Percentiles rank a stretch among this genome's conserved stretches.
These are phyloP conservation scores for Gaultheria prostrata DNA, from an alignment of 148 eudicot species.

Conservation along the genomic window DNA sequence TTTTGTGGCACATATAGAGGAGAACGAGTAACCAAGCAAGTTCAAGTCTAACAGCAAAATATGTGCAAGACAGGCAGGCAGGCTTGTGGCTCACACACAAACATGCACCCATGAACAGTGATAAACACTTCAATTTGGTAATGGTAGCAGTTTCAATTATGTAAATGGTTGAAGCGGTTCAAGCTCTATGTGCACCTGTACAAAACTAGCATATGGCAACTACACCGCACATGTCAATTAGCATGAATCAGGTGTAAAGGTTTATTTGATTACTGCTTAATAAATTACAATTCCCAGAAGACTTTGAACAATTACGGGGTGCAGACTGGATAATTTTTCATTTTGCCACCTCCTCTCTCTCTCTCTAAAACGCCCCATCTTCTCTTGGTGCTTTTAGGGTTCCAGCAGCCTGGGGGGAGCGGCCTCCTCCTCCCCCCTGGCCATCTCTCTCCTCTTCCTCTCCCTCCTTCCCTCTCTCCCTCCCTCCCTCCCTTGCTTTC, in stretches of 20 bases:
- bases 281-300: too few species aligned
- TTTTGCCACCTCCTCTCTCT: too few species aligned
- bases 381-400: too few species aligned
- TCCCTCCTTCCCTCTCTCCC: too few species aligned
- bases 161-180: not conserved
- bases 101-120: not conserved
- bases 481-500: too few species aligned
- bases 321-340: too few species aligned
- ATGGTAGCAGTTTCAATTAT: not conserved
- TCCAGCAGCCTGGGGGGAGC: too few species aligned
- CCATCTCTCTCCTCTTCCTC: too few species aligned
- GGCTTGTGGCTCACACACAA: not conserved
- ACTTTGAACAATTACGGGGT: too few species aligned
- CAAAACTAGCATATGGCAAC: not conserved
- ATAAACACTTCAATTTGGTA: not conserved
- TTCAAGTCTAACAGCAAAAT: not conserved
- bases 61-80: not conserved
- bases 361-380: too few species aligned
- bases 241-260: not conserved
- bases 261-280: not conserved
- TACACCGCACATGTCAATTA: not conserved
- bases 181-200: not conserved
- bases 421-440: too few species aligned
- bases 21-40: not conserved
- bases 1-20: not conserved